Base-by-base conservation (phyloP, 768 basidiomycete species). In the Asterophora parasitica region DNA sequence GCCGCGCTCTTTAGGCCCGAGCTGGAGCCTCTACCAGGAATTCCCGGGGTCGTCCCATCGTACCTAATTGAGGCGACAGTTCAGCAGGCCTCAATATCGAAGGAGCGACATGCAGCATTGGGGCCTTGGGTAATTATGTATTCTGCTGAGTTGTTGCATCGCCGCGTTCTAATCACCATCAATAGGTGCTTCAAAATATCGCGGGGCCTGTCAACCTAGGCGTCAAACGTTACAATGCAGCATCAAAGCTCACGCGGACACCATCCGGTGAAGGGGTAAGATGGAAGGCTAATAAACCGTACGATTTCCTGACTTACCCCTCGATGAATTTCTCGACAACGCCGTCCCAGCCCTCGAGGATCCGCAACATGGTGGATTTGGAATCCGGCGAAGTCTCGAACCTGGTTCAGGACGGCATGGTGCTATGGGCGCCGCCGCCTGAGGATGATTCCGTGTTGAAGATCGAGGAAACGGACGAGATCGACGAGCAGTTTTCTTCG, bases 71-170 rank as follows among this genome's bases (percentile, higher is more conserved):
- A 75, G 47, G 66, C 62, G 12, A n/a, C 12, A n/a, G 68, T 83
- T 4, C 53, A 59, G 7, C 73, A 69, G 43, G 64, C 75, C 33
- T 57, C 63, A 4, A 80, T 87, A 47, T 65, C 79, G 10, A 58
- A 64, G 44, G 74, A 76, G 15, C 71, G 76, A 36, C 85, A 85
- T 58, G 66, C 61, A 12, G 55, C 58, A 35, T 59, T 85, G 31
- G 75, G 72, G 10, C 74, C 74, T 49, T 79, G 76, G 80, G 85
- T 84, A 58, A 52, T 75, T 50, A 40, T 17, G 12, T 39, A 19
- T 26, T 16, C 17, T 26, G 9, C 6, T 10, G 12, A 9, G 12
- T 39, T 41, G 17, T 36, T 26, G 41, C 26, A 7, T 27, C 48
- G 11, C 20, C 16, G 39, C 10, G 37, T 60, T 20, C 45, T 37